These are phyloP conservation scores for Penicillium fimorum DNA, from an alignment of 495 filamentous ascomycete species.

Conservation along the genomic window DNA sequence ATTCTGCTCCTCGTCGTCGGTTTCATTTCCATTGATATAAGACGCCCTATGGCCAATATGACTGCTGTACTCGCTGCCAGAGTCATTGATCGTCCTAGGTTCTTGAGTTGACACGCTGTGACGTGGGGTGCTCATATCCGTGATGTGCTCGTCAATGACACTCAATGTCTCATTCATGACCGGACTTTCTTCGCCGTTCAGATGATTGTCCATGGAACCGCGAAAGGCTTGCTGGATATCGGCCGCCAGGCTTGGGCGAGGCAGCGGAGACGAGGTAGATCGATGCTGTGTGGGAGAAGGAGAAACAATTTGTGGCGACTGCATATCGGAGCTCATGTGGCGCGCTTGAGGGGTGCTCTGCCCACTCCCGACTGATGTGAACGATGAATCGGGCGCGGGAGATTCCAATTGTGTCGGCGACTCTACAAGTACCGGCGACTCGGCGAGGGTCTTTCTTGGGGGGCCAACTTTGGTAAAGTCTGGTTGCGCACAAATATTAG, in stretches of 20 bases:
- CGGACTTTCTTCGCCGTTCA: conserved; percentile 62
- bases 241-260: conserved; percentile 38
- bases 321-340: conserved; percentile 40
- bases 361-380: conserved; percentile 30
- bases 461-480: conserved; percentile 19
- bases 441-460: conserved; percentile 9
- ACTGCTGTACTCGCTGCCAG: conserved; percentile 85
- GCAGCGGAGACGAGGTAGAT: conserved; percentile 45
- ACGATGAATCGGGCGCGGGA: conserved; percentile 19
- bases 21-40: conserved; percentile 87
- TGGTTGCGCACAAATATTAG: conserved; percentile 8
- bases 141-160: conserved; percentile 98
- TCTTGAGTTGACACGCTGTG: conserved; percentile 54
- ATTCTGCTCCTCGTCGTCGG: conserved; percentile 65
- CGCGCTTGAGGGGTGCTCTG: conserved; percentile 51
- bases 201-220: conserved; percentile 43
- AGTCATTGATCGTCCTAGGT: conserved; percentile 66
- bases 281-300: conserved; percentile 35
- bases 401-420: conserved; percentile 25
- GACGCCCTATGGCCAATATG: conserved; percentile 74
- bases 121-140: conserved; percentile 78
- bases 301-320: conserved; percentile 22
- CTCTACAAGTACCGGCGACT: conserved; percentile 29
- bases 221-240: conserved; percentile 49
- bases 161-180: conserved; percentile 96